Evolutionary conservation across 2,329 filamentous ascomycete species (phyloP), one percentile per base, ranked within the genome.

Genomic region (Xylaria sp.): DNA sequence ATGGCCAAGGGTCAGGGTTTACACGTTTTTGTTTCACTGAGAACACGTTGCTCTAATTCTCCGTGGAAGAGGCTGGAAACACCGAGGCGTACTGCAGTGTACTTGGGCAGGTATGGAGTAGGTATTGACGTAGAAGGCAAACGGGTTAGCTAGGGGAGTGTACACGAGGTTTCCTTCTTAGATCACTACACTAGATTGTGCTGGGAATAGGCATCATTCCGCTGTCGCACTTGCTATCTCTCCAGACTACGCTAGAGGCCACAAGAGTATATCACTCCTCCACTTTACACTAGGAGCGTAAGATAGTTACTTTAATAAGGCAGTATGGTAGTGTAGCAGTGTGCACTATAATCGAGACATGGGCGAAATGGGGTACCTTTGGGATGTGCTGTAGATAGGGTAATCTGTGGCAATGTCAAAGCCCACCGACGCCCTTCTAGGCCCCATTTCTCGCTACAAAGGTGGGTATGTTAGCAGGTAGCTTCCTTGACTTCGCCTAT

Each of bases 11-110:
- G 57, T 34, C 37, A 37, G 31, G 59, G 65, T 39, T 51, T 46
- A 50, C 31, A 57, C 52, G 57, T 34, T 50, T 46, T 61, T 37
- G 25, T 15, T 31, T 10, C 2, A 37, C 8, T 64, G 64, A 69
- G 63, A 71, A 71, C 69, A 71, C 69, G 69, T 71, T 65, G 69
- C 66, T 44, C 52, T 44, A 69, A 69, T 57, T 52, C 48, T 59
- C 55, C 13, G 23, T 50, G n/a, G 28, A 51, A n/a, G 31, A 39
- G 25, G 4, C 23, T 44, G 23, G 55, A n/a, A 44, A 44, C 15
- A 31, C 50, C 18, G 50, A 52, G 18, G 9, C n/a, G 48, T 20
- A 25, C 2, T 50, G 9, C 23, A 7, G 1, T 44, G 15, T 44
- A 18, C 41, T 13, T 44, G 15, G 13, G 13, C 13, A 44, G 41